These are phyloP conservation scores for Metschnikowia noctiluminum DNA, from an alignment of 805 yeast species.

Conservation along the genomic window DNA sequence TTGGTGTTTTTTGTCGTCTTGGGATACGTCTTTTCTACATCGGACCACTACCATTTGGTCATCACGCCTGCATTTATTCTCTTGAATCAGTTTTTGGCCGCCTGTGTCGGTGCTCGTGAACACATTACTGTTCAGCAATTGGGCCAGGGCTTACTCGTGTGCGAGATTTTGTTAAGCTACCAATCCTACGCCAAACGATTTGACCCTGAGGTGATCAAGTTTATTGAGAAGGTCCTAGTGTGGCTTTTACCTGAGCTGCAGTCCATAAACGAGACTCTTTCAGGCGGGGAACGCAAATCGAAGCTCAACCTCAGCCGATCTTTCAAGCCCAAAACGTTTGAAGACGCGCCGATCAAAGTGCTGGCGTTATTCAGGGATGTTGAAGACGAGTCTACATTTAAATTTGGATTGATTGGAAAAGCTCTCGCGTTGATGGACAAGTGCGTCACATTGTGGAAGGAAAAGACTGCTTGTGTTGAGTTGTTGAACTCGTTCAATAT, in stretches of 20 bases:
- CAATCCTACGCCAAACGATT: conserved; percentile 79
- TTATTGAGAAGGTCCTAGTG: conserved; percentile 51
- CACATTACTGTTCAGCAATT: conserved; percentile 32
- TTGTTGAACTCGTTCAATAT: conserved; percentile 46
- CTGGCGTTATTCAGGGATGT: conserved; percentile 12
- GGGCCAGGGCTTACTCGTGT: conserved; percentile 62
- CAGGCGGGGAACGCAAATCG: conserved; percentile 2
- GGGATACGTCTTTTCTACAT: conserved; percentile 83
- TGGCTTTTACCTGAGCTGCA: conserved; percentile 41
- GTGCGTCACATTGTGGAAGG: conserved; percentile 51
- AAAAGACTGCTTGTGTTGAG: conserved; percentile 59
- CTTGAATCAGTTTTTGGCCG: conserved; percentile 60
- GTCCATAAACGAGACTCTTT: conserved; percentile 17
- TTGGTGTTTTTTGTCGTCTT: conserved; percentile 64
- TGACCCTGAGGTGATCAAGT: conserved; percentile 72
- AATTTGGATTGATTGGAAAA: conserved; percentile 33
- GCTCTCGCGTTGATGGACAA: conserved; percentile 30
- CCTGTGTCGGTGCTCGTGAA: conserved; percentile 24
- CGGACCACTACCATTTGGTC: conserved; percentile 91
- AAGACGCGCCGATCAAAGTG: conserved; percentile 8
- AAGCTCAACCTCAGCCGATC: conserved; percentile 17
- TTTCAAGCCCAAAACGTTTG: conserved; percentile 13
- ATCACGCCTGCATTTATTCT: conserved; percentile 79
- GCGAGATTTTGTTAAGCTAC: conserved; percentile 62
- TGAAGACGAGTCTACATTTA: conserved; percentile 15